Base-by-base conservation (phyloP, 495 filamentous ascomycete genomes). In the Parathielavia appendiculata region DNA sequence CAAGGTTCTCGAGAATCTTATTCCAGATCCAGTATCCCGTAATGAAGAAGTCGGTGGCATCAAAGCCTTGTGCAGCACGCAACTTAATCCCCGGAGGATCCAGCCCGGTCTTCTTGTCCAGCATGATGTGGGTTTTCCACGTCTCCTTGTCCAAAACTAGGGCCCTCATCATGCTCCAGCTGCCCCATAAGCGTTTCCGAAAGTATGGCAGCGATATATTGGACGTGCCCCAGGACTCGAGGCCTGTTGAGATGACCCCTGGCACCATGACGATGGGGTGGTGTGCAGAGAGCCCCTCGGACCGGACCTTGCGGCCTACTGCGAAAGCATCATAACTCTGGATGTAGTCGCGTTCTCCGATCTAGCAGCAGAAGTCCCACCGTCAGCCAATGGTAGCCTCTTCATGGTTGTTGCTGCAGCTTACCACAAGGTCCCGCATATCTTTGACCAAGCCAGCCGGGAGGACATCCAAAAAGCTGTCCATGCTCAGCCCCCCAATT, bases 11-110 rank as follows among this genome's bases (percentile, higher is more conserved):
- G 26, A 98, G 73, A 53, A 98, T 96, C 74, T 98, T 98, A 65
- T 87, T 95, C 93, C 95, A 98, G 59, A 98, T 97, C 93, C 93
- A 98, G 71, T 98, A 98, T 23, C 79, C 78, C 4, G 78, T 89
- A 64, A 89, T 88, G 69, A 91, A 91, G 72, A 97, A 97, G 75
- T 98, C 93, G n/a, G 93, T 91, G 9, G 93, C 95, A 71, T 98
- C 93, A 68, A 98, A 98, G 5, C 93, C 93, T 71, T 97, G 95
- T 0, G 95, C 92, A 22, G 93, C 91, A 44, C 95, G 84, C 13
- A 98, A 75, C 73, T 97, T 97, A 65, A 97, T 87, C 3, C 87
- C 88, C 0, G 91, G 89, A 2, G 93, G 93, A 71, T 98, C 93
- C 40, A 98, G 74, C 5, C 93, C 93, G 2, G 92, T 96, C 38